Evolutionary conservation across 352 stramenopile species (phyloP), one percentile per base, ranked within the genome.

Genomic region (Pythium aristosporum): DNA sequence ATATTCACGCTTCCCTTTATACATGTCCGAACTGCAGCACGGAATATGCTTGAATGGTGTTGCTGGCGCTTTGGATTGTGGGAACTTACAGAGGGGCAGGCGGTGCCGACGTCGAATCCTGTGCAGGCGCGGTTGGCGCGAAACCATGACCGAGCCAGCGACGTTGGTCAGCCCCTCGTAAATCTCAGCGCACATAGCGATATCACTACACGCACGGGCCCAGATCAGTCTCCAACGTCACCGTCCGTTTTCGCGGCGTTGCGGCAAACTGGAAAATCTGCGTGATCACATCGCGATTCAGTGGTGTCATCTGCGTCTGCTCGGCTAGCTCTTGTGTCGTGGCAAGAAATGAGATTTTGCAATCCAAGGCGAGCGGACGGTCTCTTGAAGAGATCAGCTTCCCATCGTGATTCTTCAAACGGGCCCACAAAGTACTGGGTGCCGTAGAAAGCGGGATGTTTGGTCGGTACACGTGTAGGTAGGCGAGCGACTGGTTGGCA

Each of bases 241-340:
- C 52, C 6, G 37, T 39, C 13, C 52, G 32, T 18, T 39, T 36
- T 16, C 52, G 52, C 1, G 52, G 52, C 8, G 11, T 37, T 4
- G 52, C 52, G 4, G 52, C 52, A 23, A 39, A 58, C 11, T 48
- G 21, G 21, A 58, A 58, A 10, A 58, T 13, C 4, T 49, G 52
- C 18, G 52, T 21, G 12, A 58, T 11, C 2, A 58, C 52, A 30
- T 58, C 52, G 2, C 23, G 36, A 28, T 58, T 58, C 10, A 58
- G 28, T 23, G 23, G 47, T 2, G 47, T 15, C 3, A 20, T 11
- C 21, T 16, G 4, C 21, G 8, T 49, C 13, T 3, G 25, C 15
- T 42, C 10, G 3, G 7, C 10, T 5, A 36, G 0, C 0, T 43
- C 0, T 20, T 48, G 37, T 13, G 15, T 25, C 12, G 30, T 37